Conservation (phyloP, 78 protist genomes). For the slime mould (Dictyostelium discoideum) region DNA sequence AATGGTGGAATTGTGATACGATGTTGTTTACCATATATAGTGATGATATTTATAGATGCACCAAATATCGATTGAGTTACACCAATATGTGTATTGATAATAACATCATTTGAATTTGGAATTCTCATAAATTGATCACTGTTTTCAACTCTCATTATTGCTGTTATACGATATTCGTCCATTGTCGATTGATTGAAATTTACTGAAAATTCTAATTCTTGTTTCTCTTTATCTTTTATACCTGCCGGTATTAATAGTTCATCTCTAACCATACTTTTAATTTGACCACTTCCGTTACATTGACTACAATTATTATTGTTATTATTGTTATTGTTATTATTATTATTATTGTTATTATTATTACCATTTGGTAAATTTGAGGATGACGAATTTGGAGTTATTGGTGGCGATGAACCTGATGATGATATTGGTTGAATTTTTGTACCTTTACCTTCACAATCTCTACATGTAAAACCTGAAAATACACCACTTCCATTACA, state of each 20-base stretch:
- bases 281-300: slow-evolving; percentile 39
- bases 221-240: slow-evolving; percentile 14
- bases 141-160: slow-evolving; percentile 14
- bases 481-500: slow-evolving; percentile 32
- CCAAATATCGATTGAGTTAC: slow-evolving; percentile 65
- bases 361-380: background rate
- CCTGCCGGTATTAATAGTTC: slow-evolving; percentile 63
- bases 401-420: background rate
- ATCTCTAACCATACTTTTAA: slow-evolving; percentile 1
- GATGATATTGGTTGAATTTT: background rate
- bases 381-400: background rate
- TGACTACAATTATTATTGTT: slow-evolving; percentile 5
- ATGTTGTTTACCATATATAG: slow-evolving; percentile 3
- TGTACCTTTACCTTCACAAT: slow-evolving; percentile 1
- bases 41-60: background rate
- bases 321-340: background rate
- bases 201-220: background rate
- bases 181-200: background rate
- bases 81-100: background rate
- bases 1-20: slow-evolving; percentile 25
- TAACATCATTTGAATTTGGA: slow-evolving; percentile 19
- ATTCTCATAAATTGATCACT: slow-evolving; percentile 8
- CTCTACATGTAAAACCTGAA: background rate
- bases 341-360: background rate
- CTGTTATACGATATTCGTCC: slow-evolving; percentile 20